Base-by-base conservation (phyloP, 805 yeast species). In the Kuraishia floccosa region DNA sequence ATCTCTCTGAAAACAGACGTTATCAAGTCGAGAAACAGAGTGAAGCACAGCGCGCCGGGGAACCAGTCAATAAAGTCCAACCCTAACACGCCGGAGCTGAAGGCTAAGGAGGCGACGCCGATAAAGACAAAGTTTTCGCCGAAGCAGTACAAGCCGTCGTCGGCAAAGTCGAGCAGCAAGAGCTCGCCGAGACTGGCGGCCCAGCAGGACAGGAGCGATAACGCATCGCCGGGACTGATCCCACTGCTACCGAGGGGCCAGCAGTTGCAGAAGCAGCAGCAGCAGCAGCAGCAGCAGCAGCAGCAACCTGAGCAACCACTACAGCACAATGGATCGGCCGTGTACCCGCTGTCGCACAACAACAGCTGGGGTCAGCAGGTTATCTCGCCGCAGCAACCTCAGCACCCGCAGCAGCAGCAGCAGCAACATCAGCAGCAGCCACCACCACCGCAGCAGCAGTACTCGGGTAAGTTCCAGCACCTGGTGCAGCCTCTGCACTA, bases 1-100 rank as follows among this genome's bases (percentile, higher is more conserved):
- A 86, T 86, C 33, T 75, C 86, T 16, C 63, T 87, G 46, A 87
- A 87, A 52, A 84, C 96, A 8, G 94, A 87, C 57, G 86, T 87
- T 18, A 87, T 87, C 52, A 85, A 86, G 57, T 77, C 91, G 26
- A 68, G 97, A 49, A 87, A 87, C 50, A 69, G 97, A 46, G 79
- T 81, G 46, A 77, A 78, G 45, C 78, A 73, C 32, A 32, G 30
- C 17, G 31, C 44, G 13, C 43, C 38, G 26, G 25, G 27, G 10
- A 5, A 20, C 30, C 26, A 30, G 18, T n/a, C 26, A 3, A 17
- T 25, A 25, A 21, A 32, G 30, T 57, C 68, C 17, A 55, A 63
- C 28, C 72, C 76, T 13, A 67, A 66, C 39, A 68, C 76, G 8
- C 77, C 77, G 1, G 74, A 69, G 44, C 50, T 70, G 28, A 71